Conservation (phyloP, 805 yeast genomes). For the Kluyveromyces aestuarii region DNA sequence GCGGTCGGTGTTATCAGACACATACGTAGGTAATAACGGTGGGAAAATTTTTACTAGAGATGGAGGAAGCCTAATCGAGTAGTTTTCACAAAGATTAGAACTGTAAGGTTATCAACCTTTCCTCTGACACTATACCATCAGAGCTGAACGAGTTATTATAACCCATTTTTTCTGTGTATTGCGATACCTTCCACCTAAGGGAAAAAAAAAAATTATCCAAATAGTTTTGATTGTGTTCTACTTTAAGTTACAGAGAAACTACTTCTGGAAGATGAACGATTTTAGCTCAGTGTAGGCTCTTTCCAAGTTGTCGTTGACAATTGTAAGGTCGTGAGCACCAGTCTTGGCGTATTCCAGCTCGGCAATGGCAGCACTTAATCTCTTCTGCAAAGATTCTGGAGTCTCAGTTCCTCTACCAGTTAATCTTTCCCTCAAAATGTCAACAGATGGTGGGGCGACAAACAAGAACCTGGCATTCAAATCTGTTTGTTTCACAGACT, state of each 20-base stretch:
- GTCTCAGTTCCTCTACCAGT: slow-evolving; percentile 94
- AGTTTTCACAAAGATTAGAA: too few relatives aligned
- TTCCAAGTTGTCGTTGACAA: slow-evolving; percentile 88
- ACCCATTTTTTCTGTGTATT: too few relatives aligned
- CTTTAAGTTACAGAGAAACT: neutral
- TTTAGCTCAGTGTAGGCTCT: slow-evolving; percentile 77
- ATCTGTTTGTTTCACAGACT: slow-evolving; percentile 73
- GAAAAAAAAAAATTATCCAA: too few relatives aligned
- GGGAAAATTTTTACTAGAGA: too few relatives aligned
- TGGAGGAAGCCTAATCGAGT: too few relatives aligned
- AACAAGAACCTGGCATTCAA: slow-evolving; percentile 81
- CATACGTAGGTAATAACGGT: too few relatives aligned
- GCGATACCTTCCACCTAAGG: neutral
- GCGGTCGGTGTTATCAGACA: neutral
- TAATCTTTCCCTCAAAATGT: slow-evolving; percentile 64
- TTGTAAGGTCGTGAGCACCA: slow-evolving; percentile 84
- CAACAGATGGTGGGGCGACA: slow-evolving; percentile 88
- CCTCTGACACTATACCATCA: too few relatives aligned
- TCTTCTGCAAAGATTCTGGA: slow-evolving; percentile 69
- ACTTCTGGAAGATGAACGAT: slow-evolving; percentile 51
- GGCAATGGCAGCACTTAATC: slow-evolving; percentile 77
- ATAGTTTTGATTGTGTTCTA: too few relatives aligned
- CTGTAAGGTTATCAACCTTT: too few relatives aligned
- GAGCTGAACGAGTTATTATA: too few relatives aligned
- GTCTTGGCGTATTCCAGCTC: slow-evolving; percentile 84